A percentile compares a stretch with the other conserved stretches of the same genome.
Conservation (phyloP, 306 rosid species). For the Luffa acutangula region DNA sequence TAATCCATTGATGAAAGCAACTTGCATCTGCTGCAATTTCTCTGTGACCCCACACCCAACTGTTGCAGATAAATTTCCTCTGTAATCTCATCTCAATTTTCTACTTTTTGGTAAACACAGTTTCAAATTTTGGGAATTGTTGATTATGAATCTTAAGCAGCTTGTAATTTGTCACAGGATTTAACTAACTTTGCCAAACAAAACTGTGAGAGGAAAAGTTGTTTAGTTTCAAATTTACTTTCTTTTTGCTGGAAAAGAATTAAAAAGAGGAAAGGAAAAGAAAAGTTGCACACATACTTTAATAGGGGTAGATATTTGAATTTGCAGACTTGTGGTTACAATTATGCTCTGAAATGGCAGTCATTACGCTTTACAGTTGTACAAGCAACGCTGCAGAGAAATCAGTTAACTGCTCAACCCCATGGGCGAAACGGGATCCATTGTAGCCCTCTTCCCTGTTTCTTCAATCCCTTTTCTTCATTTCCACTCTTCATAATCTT, state of each 20-base stretch:
- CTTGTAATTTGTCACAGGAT: not conserved
- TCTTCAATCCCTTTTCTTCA: not conserved
- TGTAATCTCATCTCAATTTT: not conserved
- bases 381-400: constrained; percentile 9
- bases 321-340: constrained; percentile 4
- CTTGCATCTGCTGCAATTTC: not conserved
- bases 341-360: constrained; percentile 15
- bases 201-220: not conserved
- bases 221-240: not conserved
- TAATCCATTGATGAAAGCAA: constrained; percentile 6
- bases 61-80: not conserved
- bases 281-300: not conserved
- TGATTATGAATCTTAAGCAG: not conserved
- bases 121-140: not conserved
- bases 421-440: not conserved
- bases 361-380: constrained; percentile 9
- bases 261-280: not conserved
- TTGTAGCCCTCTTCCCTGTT: not conserved
- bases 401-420: not conserved
- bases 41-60: not conserved
- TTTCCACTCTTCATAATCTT: not conserved
- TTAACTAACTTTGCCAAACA: not conserved
- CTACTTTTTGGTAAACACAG: not conserved
- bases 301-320: not conserved
- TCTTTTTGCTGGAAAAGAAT: not conserved